Percentiles rank a stretch among this genome's conserved stretches.
Conservation (phyloP, 768 basidiomycete genomes). For the Xanthoconium stramineum region DNA sequence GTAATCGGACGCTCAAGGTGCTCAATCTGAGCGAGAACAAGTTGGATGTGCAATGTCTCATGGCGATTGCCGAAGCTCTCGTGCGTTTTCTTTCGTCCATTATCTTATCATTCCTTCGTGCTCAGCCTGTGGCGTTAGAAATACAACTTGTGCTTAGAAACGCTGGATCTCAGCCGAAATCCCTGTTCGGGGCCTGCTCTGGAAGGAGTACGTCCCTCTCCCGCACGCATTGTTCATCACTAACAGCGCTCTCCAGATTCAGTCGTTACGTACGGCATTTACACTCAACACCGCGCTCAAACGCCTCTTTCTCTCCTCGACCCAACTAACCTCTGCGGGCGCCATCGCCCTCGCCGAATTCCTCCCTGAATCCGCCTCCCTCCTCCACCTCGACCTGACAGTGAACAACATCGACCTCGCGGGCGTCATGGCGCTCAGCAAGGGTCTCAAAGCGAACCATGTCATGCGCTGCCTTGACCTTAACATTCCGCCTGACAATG, state of each 20-base stretch:
- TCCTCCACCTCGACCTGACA: constrained; percentile 91
- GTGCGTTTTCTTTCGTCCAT: constrained; percentile 41
- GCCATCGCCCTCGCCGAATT: constrained; percentile 97
- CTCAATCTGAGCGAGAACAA: constrained; percentile 94
- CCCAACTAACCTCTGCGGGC: constrained; percentile 72
- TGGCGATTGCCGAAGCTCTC: constrained; percentile 82
- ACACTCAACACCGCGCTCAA: constrained; percentile 90
- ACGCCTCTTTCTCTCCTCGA: constrained; percentile 86
- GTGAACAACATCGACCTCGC: constrained; percentile 81
- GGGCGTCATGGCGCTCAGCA: constrained; percentile 88
- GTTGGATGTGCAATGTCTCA: constrained; percentile 78
- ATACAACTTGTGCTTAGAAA: constrained; percentile 93
- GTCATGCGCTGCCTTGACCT: constrained; percentile 91
- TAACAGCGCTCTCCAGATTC: constrained; percentile 46
- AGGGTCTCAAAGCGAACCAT: constrained; percentile 79
- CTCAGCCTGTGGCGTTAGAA: constrained; percentile 49
- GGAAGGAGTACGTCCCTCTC: constrained; percentile 70
- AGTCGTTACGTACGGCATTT: constrained; percentile 88
- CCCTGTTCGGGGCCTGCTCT: constrained; percentile 87
- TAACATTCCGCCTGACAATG: constrained; percentile 83
- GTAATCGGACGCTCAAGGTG: constrained; percentile 92
- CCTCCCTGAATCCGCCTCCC: constrained; percentile 81
- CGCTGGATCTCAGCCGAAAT: constrained; percentile 89
- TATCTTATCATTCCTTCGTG: not conserved
- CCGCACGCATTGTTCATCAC: not conserved